Base-by-base conservation (phyloP, 208 protist genomes). In the Trypanosoma cruzi region DNA sequence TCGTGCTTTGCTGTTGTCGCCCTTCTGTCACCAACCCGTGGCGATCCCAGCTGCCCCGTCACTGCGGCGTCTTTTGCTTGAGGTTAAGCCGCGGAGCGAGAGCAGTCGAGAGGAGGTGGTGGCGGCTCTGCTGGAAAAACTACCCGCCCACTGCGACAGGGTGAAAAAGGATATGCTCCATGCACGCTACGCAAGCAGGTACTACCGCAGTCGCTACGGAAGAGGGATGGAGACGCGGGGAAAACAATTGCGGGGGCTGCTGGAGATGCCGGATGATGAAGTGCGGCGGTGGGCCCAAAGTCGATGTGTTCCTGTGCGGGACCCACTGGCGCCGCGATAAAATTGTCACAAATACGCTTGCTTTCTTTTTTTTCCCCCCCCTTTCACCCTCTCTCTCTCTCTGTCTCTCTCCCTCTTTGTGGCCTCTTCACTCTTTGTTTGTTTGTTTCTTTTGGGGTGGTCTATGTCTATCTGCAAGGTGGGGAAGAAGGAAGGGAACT, bases 21-120 rank as follows among this genome's bases (percentile, higher is more conserved):
- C 88, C 0, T 93, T 93, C 64, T 83, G 84, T 68, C 78, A 85
- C 42, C 88, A 94, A 54, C 76, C 81, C 18, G 58, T 91, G 14
- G 64, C 67, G 13, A 31, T 94, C 44, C 85, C 88, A 0, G 3
- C 34, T 31, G 55, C 68, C 4, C 32, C 32, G 11, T 14, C 61
- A 68, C 0, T 78, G 62, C 14, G 69, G 63, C 49, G 29, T 32
- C 31, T 73, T 13, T 29, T 65, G 58, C 58, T 14, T n/a, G 58
- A 56, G 11, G 37, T 68, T 46, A 22, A 37, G 40, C 36, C 40
- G 31, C 13, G 24, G 32, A 0, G 48, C 67, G 13, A 64, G 75
- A 40, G 13, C 76, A 18, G 40, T 34, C 11, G 54, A 0, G 50
- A 82, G 8, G 82, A 88, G 44, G 88, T 87, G 49, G 77, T 93